Base-by-base conservation (phyloP, 31 red algal species). In the Odonthalia washingtoniensis region DNA sequence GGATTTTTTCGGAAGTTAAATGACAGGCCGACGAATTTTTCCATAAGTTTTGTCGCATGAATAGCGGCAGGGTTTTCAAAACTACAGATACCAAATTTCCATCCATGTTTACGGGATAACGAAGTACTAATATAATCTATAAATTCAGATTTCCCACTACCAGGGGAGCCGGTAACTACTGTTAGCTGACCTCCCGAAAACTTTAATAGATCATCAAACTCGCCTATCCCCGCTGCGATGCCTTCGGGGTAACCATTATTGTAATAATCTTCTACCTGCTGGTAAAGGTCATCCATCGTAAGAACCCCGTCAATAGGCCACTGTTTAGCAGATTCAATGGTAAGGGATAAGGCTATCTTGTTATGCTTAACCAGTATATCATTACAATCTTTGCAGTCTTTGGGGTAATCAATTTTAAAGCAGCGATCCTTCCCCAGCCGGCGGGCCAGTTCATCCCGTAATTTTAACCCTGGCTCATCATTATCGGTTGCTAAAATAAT, bases 401-500 rank as follows among this genome's bases (percentile, higher is more conserved):
- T 35, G 27, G 64, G 64, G 33, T 33, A 67, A 67, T 67, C 33
- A 33, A 67, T 35, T 67, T 33, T 33, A 30, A 30, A 67, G 64
- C 27, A 30, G 27, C 64, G 27, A 33, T 67, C 64, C 33, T 67
- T 67, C 64, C 64, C 64, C 33, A 67, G 64, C 64, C 64, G 27
- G 27, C 64, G 27, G 30, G 64, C 27, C 33, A 67, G 33, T 67
- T 67, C 64, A 67, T 67, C 64, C 33, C 64, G 27, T 67, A 67
- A 67, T 67, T 67, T 67, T 33, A 67, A 33, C 33, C 64, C 64
- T 67, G 64, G 64, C 33, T 30, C 64, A 67, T 67, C 64, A 67
- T 67, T 67, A 67, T 67, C 64, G 27, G 33, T 33, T 33, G 64
- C 64, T 35, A 67, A 35, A 35, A 33, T 33, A 33, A 67, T 67